Conservation (phyloP, 208 protist species). For the Vickermania ingenoplastis region DNA sequence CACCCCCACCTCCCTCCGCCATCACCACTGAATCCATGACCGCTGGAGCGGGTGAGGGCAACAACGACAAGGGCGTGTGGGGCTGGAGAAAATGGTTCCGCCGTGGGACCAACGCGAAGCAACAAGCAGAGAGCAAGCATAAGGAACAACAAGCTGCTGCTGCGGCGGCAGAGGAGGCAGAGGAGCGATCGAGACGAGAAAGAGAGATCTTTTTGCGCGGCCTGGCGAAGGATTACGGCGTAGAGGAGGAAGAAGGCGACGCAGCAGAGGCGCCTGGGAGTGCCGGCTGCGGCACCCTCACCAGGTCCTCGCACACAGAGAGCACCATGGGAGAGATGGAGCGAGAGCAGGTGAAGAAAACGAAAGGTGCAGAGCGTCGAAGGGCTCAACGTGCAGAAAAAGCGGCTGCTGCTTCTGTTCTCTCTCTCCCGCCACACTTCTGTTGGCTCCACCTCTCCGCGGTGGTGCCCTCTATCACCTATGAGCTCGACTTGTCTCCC, state of each 20-base stretch:
- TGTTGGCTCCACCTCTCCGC: background rate
- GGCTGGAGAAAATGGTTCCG: background rate
- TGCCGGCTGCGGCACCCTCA: background rate
- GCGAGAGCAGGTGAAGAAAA: too few relatives aligned
- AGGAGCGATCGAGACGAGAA: too few relatives aligned
- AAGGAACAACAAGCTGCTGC: too few relatives aligned
- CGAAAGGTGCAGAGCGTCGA: background rate
- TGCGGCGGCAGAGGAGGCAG: too few relatives aligned
- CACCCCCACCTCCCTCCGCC: background rate
- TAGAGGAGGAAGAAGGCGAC: background rate
- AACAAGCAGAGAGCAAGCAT: too few relatives aligned
- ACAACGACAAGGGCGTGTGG: background rate
- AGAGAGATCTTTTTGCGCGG: too few relatives aligned
- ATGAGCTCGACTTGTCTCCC: background rate
- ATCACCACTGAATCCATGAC: background rate
- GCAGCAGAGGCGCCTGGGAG: background rate
- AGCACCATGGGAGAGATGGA: background rate
- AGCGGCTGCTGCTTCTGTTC: background rate
- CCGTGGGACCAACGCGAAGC: background rate
- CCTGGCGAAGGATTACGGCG: background rate
- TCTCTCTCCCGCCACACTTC: background rate
- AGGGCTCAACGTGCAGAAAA: background rate
- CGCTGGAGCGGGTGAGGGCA: too few relatives aligned
- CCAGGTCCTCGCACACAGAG: too few relatives aligned
- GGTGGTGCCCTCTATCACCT: background rate